Evolutionary conservation across 257 asterid genomes (phyloP).

Genomic region (Catharanthus roseus): DNA sequence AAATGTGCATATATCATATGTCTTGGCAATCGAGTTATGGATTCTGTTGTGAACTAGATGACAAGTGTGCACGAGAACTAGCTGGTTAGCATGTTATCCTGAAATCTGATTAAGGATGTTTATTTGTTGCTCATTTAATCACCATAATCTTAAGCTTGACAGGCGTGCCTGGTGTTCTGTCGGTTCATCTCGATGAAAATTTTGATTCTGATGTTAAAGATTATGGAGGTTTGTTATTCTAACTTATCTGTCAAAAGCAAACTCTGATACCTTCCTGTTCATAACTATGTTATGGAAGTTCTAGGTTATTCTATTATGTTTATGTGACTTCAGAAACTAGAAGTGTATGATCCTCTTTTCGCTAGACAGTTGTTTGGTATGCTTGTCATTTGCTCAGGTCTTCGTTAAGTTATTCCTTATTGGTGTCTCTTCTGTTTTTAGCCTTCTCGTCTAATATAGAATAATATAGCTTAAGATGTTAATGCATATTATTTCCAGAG

Average conservation of each 20-base stretch:
- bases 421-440: not conserved
- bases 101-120: not conserved
- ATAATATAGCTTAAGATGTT: not conserved
- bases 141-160: constrained; percentile 19
- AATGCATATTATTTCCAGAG: too few species aligned
- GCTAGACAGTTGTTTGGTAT: not conserved
- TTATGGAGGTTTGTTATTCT: constrained; percentile 53
- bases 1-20: constrained; percentile 83
- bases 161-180: constrained; percentile 74
- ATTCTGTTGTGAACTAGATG: constrained; percentile 86
- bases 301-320: not conserved
- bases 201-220: constrained; percentile 59
- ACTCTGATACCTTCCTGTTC: not conserved
- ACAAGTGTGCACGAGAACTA: constrained; percentile 64
- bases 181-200: constrained; percentile 60
- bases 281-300: not conserved
- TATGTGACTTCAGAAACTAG: not conserved
- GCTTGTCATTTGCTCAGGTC: not conserved
- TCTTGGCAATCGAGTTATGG: constrained; percentile 72
- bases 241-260: not conserved
- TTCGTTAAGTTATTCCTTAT: not conserved
- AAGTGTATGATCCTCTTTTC: not conserved
- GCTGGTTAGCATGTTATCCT: constrained; percentile 47
- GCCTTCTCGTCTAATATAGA: not conserved
- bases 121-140: constrained; percentile 3